A percentile compares a stretch with the other conserved stretches of the same genome.
Conservation (phyloP, 768 basidiomycete genomes). For the Boletales sp. region DNA sequence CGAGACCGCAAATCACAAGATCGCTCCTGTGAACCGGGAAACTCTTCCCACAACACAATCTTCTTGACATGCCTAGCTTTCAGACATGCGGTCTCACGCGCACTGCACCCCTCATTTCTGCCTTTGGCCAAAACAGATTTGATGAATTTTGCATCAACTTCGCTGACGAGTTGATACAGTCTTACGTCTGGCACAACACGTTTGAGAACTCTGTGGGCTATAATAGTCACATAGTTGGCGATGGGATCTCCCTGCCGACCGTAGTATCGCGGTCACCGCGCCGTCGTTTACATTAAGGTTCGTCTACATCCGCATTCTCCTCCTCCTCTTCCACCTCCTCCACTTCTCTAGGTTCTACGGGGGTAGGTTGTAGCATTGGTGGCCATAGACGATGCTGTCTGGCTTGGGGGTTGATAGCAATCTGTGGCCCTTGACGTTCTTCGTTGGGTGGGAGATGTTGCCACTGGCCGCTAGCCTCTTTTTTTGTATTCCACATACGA, state of each 20-base stretch:
- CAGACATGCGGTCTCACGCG: slow-evolving; percentile 70
- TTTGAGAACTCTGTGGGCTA: slow-evolving; percentile 73
- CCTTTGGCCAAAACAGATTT: slow-evolving; percentile 77
- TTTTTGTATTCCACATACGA: not conserved
- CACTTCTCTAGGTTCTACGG: not conserved
- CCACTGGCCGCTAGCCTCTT: not conserved
- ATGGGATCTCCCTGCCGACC: slow-evolving; percentile 63
- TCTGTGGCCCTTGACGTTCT: not conserved
- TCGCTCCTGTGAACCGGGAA: slow-evolving; percentile 58
- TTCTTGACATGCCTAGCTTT: slow-evolving; percentile 82
- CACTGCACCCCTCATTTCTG: slow-evolving; percentile 63
- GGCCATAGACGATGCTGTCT: not conserved
- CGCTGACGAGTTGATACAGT: slow-evolving; percentile 77
- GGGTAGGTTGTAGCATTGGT: too few relatives aligned
- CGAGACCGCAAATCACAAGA: slow-evolving; percentile 80
- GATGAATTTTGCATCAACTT: slow-evolving; percentile 90
- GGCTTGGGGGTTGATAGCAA: not conserved
- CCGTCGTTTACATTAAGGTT: too few relatives aligned
- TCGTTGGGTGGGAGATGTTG: not conserved
- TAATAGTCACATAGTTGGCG: slow-evolving; percentile 56
- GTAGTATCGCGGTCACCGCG: too few relatives aligned
- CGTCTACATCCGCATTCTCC: too few relatives aligned
- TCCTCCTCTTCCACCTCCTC: too few relatives aligned
- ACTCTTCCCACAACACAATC: slow-evolving; percentile 53
- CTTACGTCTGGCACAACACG: slow-evolving; percentile 64